A percentile compares a stretch with the other conserved stretches of the same genome.
These are phyloP conservation scores for Gymnopilus dilepis DNA, from an alignment of 768 basidiomycete genomes.

Conservation along the genomic window DNA sequence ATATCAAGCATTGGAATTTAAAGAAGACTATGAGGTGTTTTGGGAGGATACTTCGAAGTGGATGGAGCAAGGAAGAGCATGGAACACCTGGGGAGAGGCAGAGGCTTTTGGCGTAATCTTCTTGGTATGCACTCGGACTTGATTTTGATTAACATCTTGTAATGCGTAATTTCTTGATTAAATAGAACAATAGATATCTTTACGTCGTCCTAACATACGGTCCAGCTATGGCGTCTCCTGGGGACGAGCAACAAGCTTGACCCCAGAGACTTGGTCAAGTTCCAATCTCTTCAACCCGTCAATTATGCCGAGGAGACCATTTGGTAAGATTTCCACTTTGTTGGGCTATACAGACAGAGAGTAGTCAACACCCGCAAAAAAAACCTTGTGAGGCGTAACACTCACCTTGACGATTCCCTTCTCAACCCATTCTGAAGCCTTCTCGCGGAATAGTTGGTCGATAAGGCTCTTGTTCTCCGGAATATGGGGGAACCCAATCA, in stretches of 20 bases:
- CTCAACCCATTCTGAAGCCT: constrained; percentile 19
- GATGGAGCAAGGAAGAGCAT: not conserved
- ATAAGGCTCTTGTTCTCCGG: constrained; percentile 21
- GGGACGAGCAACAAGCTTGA: constrained; percentile 51
- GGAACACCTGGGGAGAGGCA: not conserved
- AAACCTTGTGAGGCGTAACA: no score
- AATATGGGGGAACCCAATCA: constrained; percentile 7
- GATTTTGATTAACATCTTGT: no score
- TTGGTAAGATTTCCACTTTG: constrained; percentile 44
- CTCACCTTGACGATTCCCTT: constrained; percentile 28
- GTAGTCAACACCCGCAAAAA: not conserved
- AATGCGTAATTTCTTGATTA: no score
- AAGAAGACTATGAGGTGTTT: not conserved
- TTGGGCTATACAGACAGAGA: constrained; percentile 41
- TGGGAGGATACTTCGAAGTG: not conserved
- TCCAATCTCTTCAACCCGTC: constrained; percentile 47
- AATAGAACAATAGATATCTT: no score
- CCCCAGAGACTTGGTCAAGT: constrained; percentile 44
- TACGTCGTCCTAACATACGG: no score
- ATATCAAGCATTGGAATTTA: constrained; percentile 11
- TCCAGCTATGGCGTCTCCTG: constrained; percentile 38
- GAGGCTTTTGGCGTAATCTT: constrained; percentile 5
- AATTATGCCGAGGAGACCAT: constrained; percentile 48
- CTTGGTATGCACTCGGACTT: not conserved
- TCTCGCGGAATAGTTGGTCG: constrained; percentile 18